Base-by-base conservation (phyloP, 495 filamentous ascomycete species). In the Tirmania nivea region DNA sequence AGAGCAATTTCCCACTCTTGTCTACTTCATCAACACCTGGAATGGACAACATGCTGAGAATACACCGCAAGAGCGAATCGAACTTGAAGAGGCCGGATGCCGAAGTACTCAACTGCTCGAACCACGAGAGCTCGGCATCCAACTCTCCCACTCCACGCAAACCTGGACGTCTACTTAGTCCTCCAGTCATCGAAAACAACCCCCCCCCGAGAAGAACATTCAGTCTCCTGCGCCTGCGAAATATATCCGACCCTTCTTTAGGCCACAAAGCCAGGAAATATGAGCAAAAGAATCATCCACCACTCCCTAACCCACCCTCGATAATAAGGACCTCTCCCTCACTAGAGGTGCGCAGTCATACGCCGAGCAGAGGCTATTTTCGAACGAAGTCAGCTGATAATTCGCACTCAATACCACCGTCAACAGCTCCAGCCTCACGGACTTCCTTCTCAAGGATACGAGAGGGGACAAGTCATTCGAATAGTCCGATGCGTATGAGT, bases 281-380 rank as follows among this genome's bases (percentile, higher is more conserved):
- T 12, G 76, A 82, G 53, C 81, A 84, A 53, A 57, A 56, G 19
- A 54, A 51, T 25, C 54, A 52, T 21, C 58, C 61, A 35, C 62
- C 56, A n/a, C 50, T 53, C 54, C 45, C 55, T 10, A 52, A 63
- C 50, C 47, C 89, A 45, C 89, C 89, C 17, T 78, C 80, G 49
- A 97, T 97, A 63, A 89, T 95, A 63, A 94, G 80, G 20, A 97
- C 90, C 11, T 82, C 88, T 25, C 90, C 90, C 8, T 89, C 87
- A 1, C 73, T 80, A 55, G 76, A 89, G 49, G 68, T 71, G 34
- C n/a, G 21, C 20, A n/a, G 14, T 16, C 12, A 17, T 17, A 45
- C 39, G 17, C 12, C 39, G 2, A 45, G 39, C 39, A 45, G 17
- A 17, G 39, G 39, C 12, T 45, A 14, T 17, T 50, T 25, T 12